These are phyloP conservation scores for Naematelia encephala DNA, from an alignment of 768 basidiomycete species.

Conservation along the genomic window DNA sequence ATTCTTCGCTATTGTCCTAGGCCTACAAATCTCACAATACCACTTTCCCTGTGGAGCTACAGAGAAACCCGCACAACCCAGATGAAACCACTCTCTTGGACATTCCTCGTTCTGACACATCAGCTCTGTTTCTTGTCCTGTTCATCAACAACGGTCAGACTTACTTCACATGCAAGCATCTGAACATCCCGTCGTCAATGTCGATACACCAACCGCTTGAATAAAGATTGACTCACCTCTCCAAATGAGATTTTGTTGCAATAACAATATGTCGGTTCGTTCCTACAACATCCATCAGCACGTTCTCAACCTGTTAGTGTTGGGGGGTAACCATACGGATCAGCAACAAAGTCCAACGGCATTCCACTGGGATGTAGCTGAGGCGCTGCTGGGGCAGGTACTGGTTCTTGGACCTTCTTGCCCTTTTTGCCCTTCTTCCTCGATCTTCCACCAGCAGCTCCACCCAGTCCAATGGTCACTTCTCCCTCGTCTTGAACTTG, in stretches of 20 bases:
- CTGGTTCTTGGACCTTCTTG: conserved; percentile 7
- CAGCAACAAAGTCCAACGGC: conserved; percentile 9
- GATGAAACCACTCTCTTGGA: conserved; percentile 49
- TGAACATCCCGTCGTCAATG: neutral
- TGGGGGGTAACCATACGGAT: conserved; percentile 34
- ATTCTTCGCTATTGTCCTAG: conserved; percentile 15
- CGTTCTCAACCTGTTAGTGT: neutral
- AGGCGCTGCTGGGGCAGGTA: neutral
- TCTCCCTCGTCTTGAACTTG: conserved; percentile 15
- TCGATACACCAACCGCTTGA: neutral
- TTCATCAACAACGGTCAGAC: neutral
- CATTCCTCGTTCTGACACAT: conserved; percentile 46
- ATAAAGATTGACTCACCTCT: conserved; percentile 15
- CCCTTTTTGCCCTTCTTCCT: conserved; percentile 23
- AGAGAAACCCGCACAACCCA: conserved; percentile 36
- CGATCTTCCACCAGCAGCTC: conserved; percentile 7
- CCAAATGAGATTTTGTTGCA: conserved; percentile 48
- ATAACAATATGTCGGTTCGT: conserved; percentile 49
- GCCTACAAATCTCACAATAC: conserved; percentile 43
- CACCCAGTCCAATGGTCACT: conserved; percentile 21
- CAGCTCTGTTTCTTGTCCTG: neutral
- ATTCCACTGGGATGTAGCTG: neutral
- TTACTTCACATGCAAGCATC: neutral
- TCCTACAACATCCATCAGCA: conserved; percentile 18
- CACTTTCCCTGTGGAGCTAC: conserved; percentile 40